Percentiles rank a stretch among this genome's conserved stretches.
phyloP scores from a whole-genome alignment of 2,329 filamentous ascomycete genomes.

The Verticillium alfalfae region DNA sequence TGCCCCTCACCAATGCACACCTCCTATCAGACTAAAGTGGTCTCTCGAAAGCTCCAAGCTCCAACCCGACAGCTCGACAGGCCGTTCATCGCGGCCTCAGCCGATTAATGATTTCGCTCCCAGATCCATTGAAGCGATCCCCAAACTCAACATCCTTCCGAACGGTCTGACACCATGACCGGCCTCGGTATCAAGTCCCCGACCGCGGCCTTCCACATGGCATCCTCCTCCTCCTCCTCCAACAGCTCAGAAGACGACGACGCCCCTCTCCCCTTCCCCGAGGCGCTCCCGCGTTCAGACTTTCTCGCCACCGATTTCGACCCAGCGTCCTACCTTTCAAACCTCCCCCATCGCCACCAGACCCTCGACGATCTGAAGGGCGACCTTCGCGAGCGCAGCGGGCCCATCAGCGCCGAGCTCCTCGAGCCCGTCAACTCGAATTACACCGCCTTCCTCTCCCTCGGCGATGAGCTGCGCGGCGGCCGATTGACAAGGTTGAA shows the following conservation, averaged over 20 bases:
- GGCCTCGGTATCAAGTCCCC: slow-evolving; percentile 15
- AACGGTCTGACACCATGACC: slow-evolving; percentile 10
- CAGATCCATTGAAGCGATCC: background rate
- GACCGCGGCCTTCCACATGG: slow-evolving; percentile 30
- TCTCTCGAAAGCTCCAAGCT: too few species aligned
- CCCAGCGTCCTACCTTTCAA: slow-evolving; percentile 73
- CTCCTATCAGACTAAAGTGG: too few species aligned
- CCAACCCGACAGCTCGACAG: too few species aligned
- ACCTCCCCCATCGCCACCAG: slow-evolving; percentile 81
- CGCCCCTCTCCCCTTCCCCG: slow-evolving; percentile 78
- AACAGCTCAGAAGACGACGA: slow-evolving; percentile 47
- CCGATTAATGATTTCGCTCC: slow-evolving; percentile 12
- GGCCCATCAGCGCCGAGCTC: slow-evolving; percentile 77
- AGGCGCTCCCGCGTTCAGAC: slow-evolving; percentile 73
- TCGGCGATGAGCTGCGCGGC: slow-evolving; percentile 76
- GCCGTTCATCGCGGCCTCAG: slow-evolving; percentile 8
- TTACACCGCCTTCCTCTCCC: slow-evolving; percentile 82
- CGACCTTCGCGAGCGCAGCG: slow-evolving; percentile 76
- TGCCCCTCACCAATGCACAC: too few species aligned
- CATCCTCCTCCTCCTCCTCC: slow-evolving; percentile 30
- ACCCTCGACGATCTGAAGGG: slow-evolving; percentile 88
- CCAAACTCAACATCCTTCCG: background rate
- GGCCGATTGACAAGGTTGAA: slow-evolving; percentile 88
- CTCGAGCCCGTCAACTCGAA: slow-evolving; percentile 93
- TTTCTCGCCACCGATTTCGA: slow-evolving; percentile 77